phyloP scores from a whole-genome alignment of 2,329 filamentous ascomycete genomes.

The Pseudocercospora macadamiae region DNA sequence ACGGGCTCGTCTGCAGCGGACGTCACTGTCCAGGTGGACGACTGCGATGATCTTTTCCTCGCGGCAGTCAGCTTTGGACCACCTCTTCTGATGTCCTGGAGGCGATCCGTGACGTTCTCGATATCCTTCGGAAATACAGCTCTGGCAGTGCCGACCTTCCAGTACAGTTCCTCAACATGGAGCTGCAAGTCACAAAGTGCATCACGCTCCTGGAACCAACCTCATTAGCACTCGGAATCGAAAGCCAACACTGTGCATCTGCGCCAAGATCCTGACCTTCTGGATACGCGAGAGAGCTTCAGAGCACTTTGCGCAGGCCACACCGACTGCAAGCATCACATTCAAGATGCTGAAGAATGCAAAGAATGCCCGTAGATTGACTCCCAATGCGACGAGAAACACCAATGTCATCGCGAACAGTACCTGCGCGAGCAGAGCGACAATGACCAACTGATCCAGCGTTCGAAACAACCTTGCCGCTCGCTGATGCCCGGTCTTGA shows the following conservation, averaged over 20 bases:
- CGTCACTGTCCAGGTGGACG: neutral
- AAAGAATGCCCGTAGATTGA: neutral
- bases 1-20: neutral
- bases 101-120: neutral
- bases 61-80: neutral
- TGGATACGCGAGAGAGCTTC: neutral
- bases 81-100: neutral
- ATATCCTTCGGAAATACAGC: neutral
- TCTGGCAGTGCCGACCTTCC: neutral
- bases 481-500: neutral
- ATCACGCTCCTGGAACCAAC: conserved; percentile 3
- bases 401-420: conserved; percentile 20
- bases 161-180: neutral
- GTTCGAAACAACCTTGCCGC: neutral
- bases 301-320: neutral
- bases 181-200: neutral
- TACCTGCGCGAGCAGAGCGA: conserved; percentile 15
- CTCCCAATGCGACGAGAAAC: conserved; percentile 9
- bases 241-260: no score
- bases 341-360: neutral
- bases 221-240: neutral
- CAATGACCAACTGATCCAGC: neutral
- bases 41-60: neutral
- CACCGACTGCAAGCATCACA: neutral
- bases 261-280: neutral